These are phyloP conservation scores for Quercus ilex DNA, from an alignment of 306 rosid species.

Conservation along the genomic window DNA sequence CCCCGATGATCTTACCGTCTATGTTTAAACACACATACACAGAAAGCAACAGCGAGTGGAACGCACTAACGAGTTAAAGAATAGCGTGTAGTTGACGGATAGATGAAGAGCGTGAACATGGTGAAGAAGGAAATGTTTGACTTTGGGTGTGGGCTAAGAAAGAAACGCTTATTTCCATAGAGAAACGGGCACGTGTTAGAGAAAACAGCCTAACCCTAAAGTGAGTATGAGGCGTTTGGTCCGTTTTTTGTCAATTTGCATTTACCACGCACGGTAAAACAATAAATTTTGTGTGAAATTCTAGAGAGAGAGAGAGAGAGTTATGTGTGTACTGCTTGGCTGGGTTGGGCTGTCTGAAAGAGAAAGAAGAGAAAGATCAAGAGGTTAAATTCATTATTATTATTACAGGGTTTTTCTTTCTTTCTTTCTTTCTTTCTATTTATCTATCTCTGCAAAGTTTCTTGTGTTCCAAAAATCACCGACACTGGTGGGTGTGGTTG, in stretches of 20 bases:
- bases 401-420: neutral
- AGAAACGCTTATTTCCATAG: slow-evolving; percentile 35
- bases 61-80: neutral
- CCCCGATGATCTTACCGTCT: too few relatives aligned
- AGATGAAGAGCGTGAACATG: neutral
- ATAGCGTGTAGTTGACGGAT: neutral
- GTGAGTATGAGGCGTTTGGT: slow-evolving; percentile 33
- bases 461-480: slow-evolving; percentile 7
- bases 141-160: slow-evolving; percentile 27
- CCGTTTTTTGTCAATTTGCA: slow-evolving; percentile 50
- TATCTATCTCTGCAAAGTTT: neutral
- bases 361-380: neutral
- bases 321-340: too few relatives aligned
- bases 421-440: neutral
- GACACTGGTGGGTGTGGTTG: slow-evolving; percentile 10
- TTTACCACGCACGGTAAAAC: slow-evolving; percentile 49
- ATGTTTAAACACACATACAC: too few relatives aligned
- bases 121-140: slow-evolving; percentile 45
- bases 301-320: neutral
- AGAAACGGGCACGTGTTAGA: slow-evolving; percentile 32
- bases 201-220: slow-evolving; percentile 20
- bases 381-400: neutral
- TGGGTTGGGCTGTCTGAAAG: neutral
- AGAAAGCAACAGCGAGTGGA: neutral
- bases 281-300: slow-evolving; percentile 32